Evolutionary conservation across 164 flowering plant species (phyloP).

Genomic region (Aristolochia fimbriata): DNA sequence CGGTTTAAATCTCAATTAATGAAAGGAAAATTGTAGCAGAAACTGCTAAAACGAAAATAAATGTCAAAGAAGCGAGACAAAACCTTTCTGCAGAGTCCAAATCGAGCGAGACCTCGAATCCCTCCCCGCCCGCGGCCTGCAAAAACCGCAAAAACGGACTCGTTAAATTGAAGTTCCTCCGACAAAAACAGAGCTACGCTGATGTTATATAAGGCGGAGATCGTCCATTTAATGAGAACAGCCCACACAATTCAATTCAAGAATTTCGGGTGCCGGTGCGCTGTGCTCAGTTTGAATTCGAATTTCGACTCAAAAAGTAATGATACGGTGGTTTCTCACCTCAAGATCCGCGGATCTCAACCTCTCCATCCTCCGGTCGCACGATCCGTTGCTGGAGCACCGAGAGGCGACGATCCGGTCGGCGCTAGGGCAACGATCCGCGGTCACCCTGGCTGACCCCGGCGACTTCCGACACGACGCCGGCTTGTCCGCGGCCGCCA

Average conservation of each 20-base stretch:
- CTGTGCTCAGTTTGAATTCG: too few relatives aligned
- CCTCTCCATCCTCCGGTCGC: slow-evolving; percentile 14
- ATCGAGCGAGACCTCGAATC: slow-evolving; percentile 17
- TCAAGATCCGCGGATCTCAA: slow-evolving; percentile 34
- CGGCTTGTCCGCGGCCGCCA: slow-evolving; percentile 4
- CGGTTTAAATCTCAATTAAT: neutral
- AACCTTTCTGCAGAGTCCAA: slow-evolving; percentile 23
- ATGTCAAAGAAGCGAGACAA: neutral
- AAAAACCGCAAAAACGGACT: slow-evolving; percentile 4
- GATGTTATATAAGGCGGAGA: neutral
- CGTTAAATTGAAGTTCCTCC: neutral
- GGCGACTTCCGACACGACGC: slow-evolving; percentile 6
- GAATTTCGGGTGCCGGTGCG: slow-evolving; percentile 1
- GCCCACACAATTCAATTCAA: neutral
- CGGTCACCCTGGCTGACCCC: neutral
- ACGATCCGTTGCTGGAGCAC: slow-evolving; percentile 45
- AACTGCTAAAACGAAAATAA: too few relatives aligned
- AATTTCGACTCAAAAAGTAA: slow-evolving; percentile 1
- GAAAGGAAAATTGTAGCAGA: neutral
- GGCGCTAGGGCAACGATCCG: slow-evolving; percentile 11
- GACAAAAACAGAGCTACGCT: slow-evolving; percentile 7
- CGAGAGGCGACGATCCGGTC: slow-evolving; percentile 17
- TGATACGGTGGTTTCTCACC: slow-evolving; percentile 15
- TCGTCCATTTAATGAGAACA: neutral
- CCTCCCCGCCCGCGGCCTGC: slow-evolving; percentile 12